These are phyloP conservation scores for Diospyros lotus DNA, from an alignment of 148 eudicot genomes.

Conservation along the genomic window DNA sequence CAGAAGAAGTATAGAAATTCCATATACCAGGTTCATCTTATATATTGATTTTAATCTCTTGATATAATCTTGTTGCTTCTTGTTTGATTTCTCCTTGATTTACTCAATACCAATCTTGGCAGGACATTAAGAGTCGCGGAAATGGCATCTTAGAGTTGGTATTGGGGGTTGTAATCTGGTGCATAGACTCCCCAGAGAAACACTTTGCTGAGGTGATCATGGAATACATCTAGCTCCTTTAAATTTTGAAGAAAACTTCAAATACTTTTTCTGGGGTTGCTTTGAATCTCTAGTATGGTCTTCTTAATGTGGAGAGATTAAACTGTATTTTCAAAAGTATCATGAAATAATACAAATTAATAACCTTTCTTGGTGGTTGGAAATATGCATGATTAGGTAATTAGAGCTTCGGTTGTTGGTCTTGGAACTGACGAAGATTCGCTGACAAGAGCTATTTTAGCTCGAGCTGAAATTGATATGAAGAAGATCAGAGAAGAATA, in stretches of 20 bases:
- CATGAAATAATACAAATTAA: too few species aligned
- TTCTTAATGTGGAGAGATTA: not conserved
- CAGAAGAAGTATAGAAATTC: conserved; percentile 40
- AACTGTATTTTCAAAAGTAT: too few species aligned
- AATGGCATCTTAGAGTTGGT: conserved; percentile 33
- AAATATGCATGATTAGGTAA: conserved; percentile 34
- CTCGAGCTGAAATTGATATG: conserved; percentile 86
- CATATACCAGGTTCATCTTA: conserved; percentile 46
- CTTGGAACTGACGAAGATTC: conserved; percentile 84
- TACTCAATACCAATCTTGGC: conserved; percentile 17
- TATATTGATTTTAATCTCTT: not conserved
- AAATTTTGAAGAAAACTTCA: not conserved
- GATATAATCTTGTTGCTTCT: not conserved
- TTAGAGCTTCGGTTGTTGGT: conserved; percentile 50
- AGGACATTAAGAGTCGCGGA: conserved; percentile 62
- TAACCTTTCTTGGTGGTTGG: not conserved
- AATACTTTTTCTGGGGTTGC: not conserved
- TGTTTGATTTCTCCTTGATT: not conserved
- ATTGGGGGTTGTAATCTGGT: conserved; percentile 42
- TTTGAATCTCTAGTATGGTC: not conserved
- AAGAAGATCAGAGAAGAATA: conserved; percentile 47
- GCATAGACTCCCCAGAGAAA: conserved; percentile 72
- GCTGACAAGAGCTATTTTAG: conserved; percentile 62
- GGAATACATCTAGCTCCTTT: not conserved
- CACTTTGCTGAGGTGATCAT: conserved; percentile 71